Conservation (phyloP, 169 alveolate genomes). For the Plasmodium gonderi region DNA sequence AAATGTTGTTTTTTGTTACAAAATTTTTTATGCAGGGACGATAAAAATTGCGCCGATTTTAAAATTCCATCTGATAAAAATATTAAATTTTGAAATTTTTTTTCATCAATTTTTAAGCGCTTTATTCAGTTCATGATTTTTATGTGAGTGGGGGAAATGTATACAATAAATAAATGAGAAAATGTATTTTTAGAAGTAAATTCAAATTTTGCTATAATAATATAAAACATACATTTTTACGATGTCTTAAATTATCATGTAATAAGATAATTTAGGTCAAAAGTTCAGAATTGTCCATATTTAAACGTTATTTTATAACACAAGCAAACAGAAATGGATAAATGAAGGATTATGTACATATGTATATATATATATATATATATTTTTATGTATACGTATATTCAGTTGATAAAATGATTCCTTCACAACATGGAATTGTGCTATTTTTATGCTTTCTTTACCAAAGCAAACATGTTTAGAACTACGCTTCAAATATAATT, state of each 20-base stretch:
- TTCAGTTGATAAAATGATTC: not conserved
- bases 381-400: not conserved
- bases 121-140: too few species aligned
- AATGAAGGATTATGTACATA: not conserved
- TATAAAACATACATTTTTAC: not conserved
- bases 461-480: not conserved
- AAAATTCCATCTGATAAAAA: not conserved
- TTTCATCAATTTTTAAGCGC: too few species aligned
- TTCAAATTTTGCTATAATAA: not conserved
- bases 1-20: not conserved
- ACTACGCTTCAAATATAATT: not conserved
- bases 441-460: not conserved
- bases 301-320: not conserved
- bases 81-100: not conserved
- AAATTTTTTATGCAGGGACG: not conserved
- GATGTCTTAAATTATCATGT: not conserved
- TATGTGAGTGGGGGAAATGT: not conserved
- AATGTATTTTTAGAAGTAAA: not conserved
- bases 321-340: not conserved
- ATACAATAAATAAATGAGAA: not conserved
- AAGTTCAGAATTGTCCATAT: not conserved
- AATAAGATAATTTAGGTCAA: not conserved
- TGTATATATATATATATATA: not conserved
- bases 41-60: not conserved
- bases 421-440: not conserved